These are phyloP conservation scores for Microdochium bolleyi DNA, from an alignment of 2,329 filamentous ascomycete genomes.

Conservation along the genomic window DNA sequence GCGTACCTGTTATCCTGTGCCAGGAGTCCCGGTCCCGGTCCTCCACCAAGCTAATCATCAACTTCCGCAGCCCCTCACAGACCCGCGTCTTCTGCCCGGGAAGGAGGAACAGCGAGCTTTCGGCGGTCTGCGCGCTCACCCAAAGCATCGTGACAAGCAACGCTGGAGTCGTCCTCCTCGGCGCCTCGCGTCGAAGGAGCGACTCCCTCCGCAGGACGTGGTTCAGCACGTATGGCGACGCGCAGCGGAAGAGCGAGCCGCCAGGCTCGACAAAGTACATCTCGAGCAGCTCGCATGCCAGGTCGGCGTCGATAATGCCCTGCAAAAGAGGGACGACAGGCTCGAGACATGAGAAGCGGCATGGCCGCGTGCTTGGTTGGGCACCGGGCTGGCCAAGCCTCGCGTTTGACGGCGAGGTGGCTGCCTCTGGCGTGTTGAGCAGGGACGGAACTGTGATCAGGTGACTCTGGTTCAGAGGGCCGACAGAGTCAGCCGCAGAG, in stretches of 20 bases:
- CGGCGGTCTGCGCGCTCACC: conserved; percentile 36
- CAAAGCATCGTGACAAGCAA: conserved; percentile 91
- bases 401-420: background rate
- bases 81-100: conserved; percentile 70
- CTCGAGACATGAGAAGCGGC: background rate
- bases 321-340: background rate
- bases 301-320: background rate
- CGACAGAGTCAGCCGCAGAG: background rate
- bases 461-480: background rate
- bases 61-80: conserved; percentile 80
- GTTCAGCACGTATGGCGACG: conserved; percentile 83
- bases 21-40: conserved; percentile 54
- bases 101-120: background rate
- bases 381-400: background rate
- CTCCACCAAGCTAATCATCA: conserved; percentile 76
- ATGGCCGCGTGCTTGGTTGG: background rate
- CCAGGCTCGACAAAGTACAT: conserved; percentile 83
- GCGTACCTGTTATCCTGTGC: background rate
- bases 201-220: conserved; percentile 86
- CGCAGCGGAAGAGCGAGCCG: conserved; percentile 69
- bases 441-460: background rate
- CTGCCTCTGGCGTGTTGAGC: background rate
- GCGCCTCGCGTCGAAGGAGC: conserved; percentile 74
- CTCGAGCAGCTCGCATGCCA: conserved; percentile 80
- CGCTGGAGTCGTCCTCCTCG: conserved; percentile 74